phyloP scores from a whole-genome alignment of 192 early-diverging fungal genomes.

The Entophlyctis luteolus region DNA sequence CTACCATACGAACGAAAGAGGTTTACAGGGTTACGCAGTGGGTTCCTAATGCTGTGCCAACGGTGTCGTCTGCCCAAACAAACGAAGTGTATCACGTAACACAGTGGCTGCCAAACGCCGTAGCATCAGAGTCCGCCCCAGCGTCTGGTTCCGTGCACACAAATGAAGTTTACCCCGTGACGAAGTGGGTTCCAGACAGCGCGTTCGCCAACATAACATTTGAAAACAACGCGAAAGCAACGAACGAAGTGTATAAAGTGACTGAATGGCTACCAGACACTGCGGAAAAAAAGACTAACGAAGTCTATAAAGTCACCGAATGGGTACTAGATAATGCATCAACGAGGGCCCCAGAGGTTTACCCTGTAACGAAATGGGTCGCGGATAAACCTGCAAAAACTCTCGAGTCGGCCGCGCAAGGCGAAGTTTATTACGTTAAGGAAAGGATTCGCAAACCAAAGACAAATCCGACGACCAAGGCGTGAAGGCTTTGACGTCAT shows the following conservation, averaged over 20 bases:
- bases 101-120: neutral
- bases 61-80: neutral
- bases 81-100: neutral
- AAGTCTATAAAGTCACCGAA: slow-evolving; percentile 10
- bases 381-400: no score
- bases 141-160: neutral
- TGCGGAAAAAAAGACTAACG: neutral
- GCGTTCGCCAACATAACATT: no score
- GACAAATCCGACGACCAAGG: neutral
- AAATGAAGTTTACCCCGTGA: neutral
- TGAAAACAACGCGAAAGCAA: neutral
- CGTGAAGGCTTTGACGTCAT: no score
- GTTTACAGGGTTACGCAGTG: neutral
- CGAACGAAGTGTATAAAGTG: slow-evolving; percentile 6
- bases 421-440: neutral
- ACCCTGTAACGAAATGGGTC: slow-evolving; percentile 9
- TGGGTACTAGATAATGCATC: neutral
- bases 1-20: no score
- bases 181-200: neutral
- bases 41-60: neutral
- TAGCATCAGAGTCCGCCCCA: neutral
- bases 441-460: neutral
- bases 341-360: neutral
- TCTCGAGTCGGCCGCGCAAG: neutral
- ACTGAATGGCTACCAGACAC: slow-evolving; percentile 9